Conservation (phyloP, 1,284 basidiomycete genomes). For the Cystobasidium pallidum region DNA sequence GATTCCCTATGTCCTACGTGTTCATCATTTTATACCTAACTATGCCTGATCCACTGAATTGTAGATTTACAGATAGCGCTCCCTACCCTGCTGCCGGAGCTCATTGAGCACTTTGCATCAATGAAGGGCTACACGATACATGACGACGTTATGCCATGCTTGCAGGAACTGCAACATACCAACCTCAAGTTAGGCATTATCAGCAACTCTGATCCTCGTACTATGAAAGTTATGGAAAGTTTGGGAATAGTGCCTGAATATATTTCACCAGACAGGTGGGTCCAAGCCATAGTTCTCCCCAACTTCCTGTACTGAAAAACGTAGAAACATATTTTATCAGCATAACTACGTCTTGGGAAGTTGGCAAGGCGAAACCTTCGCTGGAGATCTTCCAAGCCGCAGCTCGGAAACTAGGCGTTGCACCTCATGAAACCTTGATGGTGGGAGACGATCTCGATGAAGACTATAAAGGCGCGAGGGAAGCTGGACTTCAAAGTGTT, state of each 20-base stretch:
- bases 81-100: constrained; percentile 42
- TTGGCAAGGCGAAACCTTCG: constrained; percentile 37
- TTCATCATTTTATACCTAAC: too few relatives aligned
- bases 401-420: background rate
- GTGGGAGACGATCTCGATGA: constrained; percentile 46
- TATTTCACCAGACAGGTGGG: constrained; percentile 15
- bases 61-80: constrained; percentile 42
- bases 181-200: constrained; percentile 38
- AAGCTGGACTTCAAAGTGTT: constrained; percentile 32
- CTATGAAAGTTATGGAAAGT: constrained; percentile 45
- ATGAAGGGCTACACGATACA: constrained; percentile 48
- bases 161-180: constrained; percentile 29
- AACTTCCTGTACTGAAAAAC: background rate
- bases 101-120: constrained; percentile 50
- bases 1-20: too few relatives aligned
- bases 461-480: constrained; percentile 22
- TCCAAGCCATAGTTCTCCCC: background rate
- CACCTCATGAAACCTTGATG: constrained; percentile 19
- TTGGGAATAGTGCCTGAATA: constrained; percentile 45
- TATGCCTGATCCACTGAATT: too few relatives aligned
- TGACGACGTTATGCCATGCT: constrained; percentile 44
- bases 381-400: constrained; percentile 39
- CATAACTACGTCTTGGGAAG: constrained; percentile 43
- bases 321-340: background rate
- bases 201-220: constrained; percentile 48